Conservation (phyloP, 2,329 filamentous ascomycete species). For the Neophaeococcomyces mojaviensis region DNA sequence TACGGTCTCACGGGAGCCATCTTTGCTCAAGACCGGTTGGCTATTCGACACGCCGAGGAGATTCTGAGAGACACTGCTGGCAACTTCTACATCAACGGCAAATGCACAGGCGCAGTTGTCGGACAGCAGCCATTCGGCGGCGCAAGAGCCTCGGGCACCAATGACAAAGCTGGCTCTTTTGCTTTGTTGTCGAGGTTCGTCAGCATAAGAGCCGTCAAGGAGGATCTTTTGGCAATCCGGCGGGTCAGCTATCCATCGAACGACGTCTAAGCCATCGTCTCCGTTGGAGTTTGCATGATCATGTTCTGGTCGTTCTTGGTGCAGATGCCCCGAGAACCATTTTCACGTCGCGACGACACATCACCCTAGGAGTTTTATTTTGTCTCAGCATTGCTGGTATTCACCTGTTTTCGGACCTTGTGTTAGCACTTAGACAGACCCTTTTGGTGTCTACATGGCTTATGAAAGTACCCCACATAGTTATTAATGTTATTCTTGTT, state of each 20-base stretch:
- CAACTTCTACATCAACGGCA: constrained; percentile 83
- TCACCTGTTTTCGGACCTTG: too few relatives aligned
- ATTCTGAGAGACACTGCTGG: constrained; percentile 64
- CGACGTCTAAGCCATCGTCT: constrained; percentile 27
- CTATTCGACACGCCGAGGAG: constrained; percentile 62
- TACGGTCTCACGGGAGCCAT: constrained; percentile 73
- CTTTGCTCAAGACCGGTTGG: constrained; percentile 62
- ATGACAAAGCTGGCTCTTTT: constrained; percentile 51
- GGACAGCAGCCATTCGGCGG: constrained; percentile 48
- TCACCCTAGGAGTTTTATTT: too few relatives aligned
- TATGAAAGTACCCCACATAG: too few relatives aligned
- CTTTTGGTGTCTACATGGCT: too few relatives aligned
- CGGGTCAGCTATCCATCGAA: constrained; percentile 49
- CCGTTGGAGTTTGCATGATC: too few relatives aligned
- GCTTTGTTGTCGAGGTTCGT: constrained; percentile 47
- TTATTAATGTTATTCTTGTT: too few relatives aligned
- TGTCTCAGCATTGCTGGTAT: too few relatives aligned
- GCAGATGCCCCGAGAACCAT: too few relatives aligned
- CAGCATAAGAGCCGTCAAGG: constrained; percentile 50
- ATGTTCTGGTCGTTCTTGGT: too few relatives aligned
- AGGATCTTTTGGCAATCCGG: constrained; percentile 44
- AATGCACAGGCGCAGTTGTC: constrained; percentile 52
- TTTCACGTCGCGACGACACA: too few relatives aligned
- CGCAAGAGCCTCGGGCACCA: constrained; percentile 49
- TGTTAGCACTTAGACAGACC: too few relatives aligned